These are phyloP conservation scores for Fusarium brachygibbosum DNA, from an alignment of 2,329 filamentous ascomycete genomes.

Conservation along the genomic window DNA sequence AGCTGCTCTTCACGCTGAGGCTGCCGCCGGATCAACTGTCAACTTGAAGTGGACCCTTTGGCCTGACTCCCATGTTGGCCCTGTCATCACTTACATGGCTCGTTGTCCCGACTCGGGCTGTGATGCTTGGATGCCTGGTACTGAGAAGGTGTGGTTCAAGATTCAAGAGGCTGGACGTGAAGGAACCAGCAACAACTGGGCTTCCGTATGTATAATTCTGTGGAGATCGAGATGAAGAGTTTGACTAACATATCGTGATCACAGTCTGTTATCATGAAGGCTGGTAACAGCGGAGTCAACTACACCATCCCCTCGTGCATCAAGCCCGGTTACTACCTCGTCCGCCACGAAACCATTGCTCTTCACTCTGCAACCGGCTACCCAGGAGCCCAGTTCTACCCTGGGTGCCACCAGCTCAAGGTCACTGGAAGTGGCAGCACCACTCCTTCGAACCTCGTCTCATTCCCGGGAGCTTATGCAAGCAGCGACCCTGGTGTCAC, in stretches of 20 bases:
- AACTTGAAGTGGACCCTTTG: slow-evolving; percentile 68
- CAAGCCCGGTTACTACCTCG: slow-evolving; percentile 67
- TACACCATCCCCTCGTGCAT: slow-evolving; percentile 70
- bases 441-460: slow-evolving; percentile 58
- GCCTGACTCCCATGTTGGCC: slow-evolving; percentile 66
- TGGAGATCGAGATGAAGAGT: rapidly evolving
- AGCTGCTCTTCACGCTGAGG: slow-evolving; percentile 66
- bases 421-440: slow-evolving; percentile 64
- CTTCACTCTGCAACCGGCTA: slow-evolving; percentile 63
- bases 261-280: slow-evolving; percentile 60
- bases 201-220: slow-evolving; percentile 49
- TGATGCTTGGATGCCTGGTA: slow-evolving; percentile 62
- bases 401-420: slow-evolving; percentile 69
- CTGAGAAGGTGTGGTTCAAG: slow-evolving; percentile 69
- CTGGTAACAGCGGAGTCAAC: slow-evolving; percentile 58
- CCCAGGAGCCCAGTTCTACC: slow-evolving; percentile 70
- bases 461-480: slow-evolving; percentile 68
- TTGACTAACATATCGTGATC: not conserved
- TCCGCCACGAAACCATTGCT: slow-evolving; percentile 70
- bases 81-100: slow-evolving; percentile 72
- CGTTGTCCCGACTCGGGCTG: slow-evolving; percentile 67
- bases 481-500: slow-evolving; percentile 64
- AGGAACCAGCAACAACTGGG: slow-evolving; percentile 66
- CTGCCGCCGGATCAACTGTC: slow-evolving; percentile 66
- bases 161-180: slow-evolving; percentile 63